These are phyloP conservation scores for Talaromyces sp. DNA, from an alignment of 2,329 filamentous ascomycete genomes.

Conservation along the genomic window DNA sequence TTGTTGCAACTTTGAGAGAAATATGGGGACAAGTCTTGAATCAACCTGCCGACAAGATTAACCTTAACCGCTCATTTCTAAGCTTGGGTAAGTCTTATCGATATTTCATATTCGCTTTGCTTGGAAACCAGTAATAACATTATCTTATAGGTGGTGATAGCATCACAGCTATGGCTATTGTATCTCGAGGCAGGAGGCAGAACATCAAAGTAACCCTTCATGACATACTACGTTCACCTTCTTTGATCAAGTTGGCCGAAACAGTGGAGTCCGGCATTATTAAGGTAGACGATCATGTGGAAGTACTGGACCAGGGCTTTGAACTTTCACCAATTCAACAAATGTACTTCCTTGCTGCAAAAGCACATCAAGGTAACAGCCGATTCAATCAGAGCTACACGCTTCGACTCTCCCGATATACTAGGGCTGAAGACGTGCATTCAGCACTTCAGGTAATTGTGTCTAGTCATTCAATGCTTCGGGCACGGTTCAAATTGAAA, in stretches of 20 bases:
- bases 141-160: constrained; percentile 35
- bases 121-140: not conserved
- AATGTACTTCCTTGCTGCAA: constrained; percentile 30
- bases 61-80: constrained; percentile 14
- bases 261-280: constrained; percentile 22
- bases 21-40: constrained; percentile 30
- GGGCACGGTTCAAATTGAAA: constrained; percentile 10
- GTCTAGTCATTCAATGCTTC: constrained; percentile 29
- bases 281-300: constrained; percentile 21
- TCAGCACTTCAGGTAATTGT: constrained; percentile 30
- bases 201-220: constrained; percentile 34
- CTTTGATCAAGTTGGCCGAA: constrained; percentile 31
- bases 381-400: constrained; percentile 21
- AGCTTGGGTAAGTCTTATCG: constrained; percentile 10
- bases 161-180: constrained; percentile 39
- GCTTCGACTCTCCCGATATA: constrained; percentile 22
- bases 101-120: not conserved
- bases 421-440: constrained; percentile 25
- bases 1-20: constrained; percentile 26
- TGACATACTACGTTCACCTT: constrained; percentile 34
- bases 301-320: constrained; percentile 29
- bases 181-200: constrained; percentile 36
- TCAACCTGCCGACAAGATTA: constrained; percentile 10
- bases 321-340: constrained; percentile 34
- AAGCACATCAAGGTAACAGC: constrained; percentile 23